These are phyloP conservation scores for Populus tremula DNA, from an alignment of 345 rosid genomes.

Conservation along the genomic window DNA sequence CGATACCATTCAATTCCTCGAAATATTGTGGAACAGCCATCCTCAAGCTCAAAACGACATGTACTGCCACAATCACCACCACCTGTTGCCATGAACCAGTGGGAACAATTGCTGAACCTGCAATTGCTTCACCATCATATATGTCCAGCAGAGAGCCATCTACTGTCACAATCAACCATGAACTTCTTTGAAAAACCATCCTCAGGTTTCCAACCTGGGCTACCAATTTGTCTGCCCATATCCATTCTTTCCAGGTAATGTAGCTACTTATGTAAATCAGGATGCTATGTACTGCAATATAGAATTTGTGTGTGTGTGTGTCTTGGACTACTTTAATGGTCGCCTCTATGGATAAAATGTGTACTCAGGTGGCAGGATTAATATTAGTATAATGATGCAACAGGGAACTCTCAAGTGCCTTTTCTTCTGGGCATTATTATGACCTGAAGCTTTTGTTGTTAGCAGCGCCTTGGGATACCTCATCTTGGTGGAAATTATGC, in stretches of 20 bases:
- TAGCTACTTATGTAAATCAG: neutral
- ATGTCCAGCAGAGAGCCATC: slow-evolving; percentile 21
- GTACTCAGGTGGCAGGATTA: neutral
- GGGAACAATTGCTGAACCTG: slow-evolving; percentile 18
- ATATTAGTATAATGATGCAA: neutral
- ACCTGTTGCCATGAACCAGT: slow-evolving; percentile 3
- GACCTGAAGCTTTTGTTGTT: slow-evolving; percentile 12
- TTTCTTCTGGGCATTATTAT: neutral
- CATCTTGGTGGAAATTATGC: slow-evolving; percentile 24
- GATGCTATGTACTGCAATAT: neutral
- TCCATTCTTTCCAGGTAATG: slow-evolving; percentile 36
- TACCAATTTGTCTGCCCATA: slow-evolving; percentile 27
- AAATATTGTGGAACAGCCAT: slow-evolving; percentile 9
- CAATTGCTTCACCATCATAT: slow-evolving; percentile 12
- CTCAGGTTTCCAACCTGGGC: slow-evolving; percentile 28
- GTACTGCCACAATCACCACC: slow-evolving; percentile 19
- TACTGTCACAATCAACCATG: slow-evolving; percentile 11
- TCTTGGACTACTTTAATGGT: neutral
- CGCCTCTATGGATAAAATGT: neutral
- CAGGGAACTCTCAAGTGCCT: neutral
- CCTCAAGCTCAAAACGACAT: neutral
- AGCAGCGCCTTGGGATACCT: slow-evolving; percentile 38
- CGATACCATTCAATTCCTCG: neutral
- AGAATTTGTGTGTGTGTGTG: neutral
- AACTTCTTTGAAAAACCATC: slow-evolving; percentile 23